Conservation (phyloP, 2,329 filamentous ascomycete genomes). For the Berkeleyomyces rouxiae region DNA sequence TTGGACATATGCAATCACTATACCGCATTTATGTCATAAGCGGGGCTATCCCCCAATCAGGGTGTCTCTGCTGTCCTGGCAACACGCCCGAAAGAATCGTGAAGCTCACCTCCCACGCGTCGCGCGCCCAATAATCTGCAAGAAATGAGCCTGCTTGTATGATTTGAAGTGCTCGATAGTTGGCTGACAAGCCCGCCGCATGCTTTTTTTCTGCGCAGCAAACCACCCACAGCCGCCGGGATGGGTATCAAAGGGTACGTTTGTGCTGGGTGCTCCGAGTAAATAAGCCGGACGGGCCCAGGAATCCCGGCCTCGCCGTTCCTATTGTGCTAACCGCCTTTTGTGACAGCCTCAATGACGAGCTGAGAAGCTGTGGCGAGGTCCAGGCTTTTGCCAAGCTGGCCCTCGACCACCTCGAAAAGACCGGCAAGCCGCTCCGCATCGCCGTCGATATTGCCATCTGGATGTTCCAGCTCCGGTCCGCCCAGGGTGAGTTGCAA, state of each 20-base stretch:
- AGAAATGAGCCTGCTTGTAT: not conserved
- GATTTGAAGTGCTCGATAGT: too few relatives aligned
- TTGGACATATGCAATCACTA: not conserved
- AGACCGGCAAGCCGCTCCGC: constrained; percentile 55
- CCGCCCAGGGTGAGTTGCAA: constrained; percentile 45
- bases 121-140: not conserved
- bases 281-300: not conserved
- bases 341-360: constrained; percentile 59
- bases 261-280: constrained; percentile 9
- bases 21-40: not conserved
- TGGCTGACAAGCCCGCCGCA: too few relatives aligned
- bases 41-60: not conserved
- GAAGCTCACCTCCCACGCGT: not conserved
- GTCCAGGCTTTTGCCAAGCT: constrained; percentile 70
- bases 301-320: not conserved
- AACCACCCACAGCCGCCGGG: not conserved
- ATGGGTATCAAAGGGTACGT: constrained; percentile 53
- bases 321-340: constrained; percentile 8
- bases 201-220: too few relatives aligned
- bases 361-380: constrained; percentile 62
- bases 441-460: constrained; percentile 91
- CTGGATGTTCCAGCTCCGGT: constrained; percentile 90
- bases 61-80: not conserved
- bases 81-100: not conserved
- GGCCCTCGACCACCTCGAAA: constrained; percentile 58